Evolutionary conservation across 75 land plant species (phyloP), one percentile per base, ranked within the genome.

Genomic region (Ceratopteris richardii): DNA sequence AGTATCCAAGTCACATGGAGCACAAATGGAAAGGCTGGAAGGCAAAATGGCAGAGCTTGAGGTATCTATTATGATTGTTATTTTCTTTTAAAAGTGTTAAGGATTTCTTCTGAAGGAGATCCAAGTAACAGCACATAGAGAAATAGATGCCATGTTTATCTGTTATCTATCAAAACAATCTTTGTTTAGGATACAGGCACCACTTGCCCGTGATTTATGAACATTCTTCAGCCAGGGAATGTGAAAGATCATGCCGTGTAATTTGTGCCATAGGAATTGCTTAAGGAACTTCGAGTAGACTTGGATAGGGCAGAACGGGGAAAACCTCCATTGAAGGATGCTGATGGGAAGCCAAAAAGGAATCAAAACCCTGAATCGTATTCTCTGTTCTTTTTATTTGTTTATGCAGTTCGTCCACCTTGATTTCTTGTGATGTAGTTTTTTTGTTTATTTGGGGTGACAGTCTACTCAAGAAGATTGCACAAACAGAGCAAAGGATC

Each of bases 281-380:
- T 82, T 48, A 77, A 83, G 30, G 96, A 84, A 63, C 59, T 95
- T 56, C 66, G 73, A 31, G 63, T 22, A 17, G 91, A 95, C 77
- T 64, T 90, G 64, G 82, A 70, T 3, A 66, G 99, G 44, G 96
- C 96, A 29, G 90, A 64, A 72, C 86, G 80, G 76, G 99, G 99
- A 59, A 86, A 83, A 67, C 84, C 99, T 41, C 96, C 92, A n/a
- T 66, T 81, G 51, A 95, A 82, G 51, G 86, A 75, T 74, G 51
- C 81, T 43, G 90, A 93, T 58, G 98, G 98, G 51, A 90, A 90
- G 68, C 48, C 60, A 23, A 95, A 86, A 67, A 81, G 68, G 58
- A 90, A 81, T 58, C 58, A 83, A 62, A 44, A 66, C 29, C 88
- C 96, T n/a, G 99, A 90, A 77, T 64, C 68, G 96, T 91, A 84